Percentiles rank a stretch among this genome's conserved stretches.
Conservation (phyloP, 2,329 filamentous ascomycete genomes). For the Ascosphaera apis region DNA sequence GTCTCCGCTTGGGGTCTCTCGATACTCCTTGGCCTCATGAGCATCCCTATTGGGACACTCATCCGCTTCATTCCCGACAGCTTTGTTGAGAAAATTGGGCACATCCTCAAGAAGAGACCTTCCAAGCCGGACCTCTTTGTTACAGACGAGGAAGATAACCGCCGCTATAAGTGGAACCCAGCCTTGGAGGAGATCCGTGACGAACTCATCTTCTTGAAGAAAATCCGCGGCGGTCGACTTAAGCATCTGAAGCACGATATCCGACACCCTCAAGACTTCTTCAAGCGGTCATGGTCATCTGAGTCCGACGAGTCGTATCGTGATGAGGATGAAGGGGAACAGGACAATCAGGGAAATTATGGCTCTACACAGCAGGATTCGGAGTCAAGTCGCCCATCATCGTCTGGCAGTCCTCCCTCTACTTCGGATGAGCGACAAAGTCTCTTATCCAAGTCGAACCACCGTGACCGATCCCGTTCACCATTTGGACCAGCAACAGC, state of each 20-base stretch:
- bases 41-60: conserved; percentile 40
- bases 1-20: conserved; percentile 48
- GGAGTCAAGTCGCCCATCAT: neutral
- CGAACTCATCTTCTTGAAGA: conserved; percentile 40
- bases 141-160: conserved; percentile 20
- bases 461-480: conserved; percentile 29
- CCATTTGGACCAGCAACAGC: conserved; percentile 36
- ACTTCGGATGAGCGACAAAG: conserved; percentile 16
- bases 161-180: conserved; percentile 32
- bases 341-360: too few relatives aligned
- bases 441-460: conserved; percentile 20
- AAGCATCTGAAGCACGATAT: conserved; percentile 37
- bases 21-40: conserved; percentile 41
- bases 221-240: conserved; percentile 38
- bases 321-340: neutral
- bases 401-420: neutral
- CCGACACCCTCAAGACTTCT: conserved; percentile 26
- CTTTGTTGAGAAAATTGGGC: conserved; percentile 23
- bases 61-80: conserved; percentile 38
- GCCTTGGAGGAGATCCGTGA: conserved; percentile 39
- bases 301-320: neutral
- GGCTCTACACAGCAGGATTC: too few relatives aligned
- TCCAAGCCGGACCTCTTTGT: conserved; percentile 19
- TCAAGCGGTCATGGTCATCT: conserved; percentile 15
- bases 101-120: conserved; percentile 15